Evolutionary conservation across 345 rosid genomes (phyloP).

Genomic region (Brassica cretica): DNA sequence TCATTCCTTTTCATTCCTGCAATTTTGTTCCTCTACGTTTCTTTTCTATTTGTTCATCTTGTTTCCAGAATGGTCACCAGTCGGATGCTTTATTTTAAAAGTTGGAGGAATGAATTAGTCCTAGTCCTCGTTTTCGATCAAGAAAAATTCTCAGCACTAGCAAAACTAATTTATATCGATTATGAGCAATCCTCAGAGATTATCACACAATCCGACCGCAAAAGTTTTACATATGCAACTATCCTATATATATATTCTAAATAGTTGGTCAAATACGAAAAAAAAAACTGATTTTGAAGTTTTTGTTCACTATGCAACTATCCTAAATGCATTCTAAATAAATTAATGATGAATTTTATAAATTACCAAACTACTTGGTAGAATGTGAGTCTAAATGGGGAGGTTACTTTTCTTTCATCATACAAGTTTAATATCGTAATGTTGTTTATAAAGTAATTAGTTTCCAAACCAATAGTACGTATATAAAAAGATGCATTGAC

Average conservation of each 20-base stretch:
- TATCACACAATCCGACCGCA: not conserved
- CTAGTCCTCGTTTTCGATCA: not conserved
- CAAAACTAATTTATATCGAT: not conserved
- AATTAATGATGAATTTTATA: not conserved
- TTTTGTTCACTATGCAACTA: not conserved
- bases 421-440: not conserved
- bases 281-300: not conserved
- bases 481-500: conserved; percentile 18
- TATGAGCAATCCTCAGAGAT: not conserved
- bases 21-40: too few species aligned
- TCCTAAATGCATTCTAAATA: not conserved
- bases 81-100: not conserved
- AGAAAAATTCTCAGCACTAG: not conserved
- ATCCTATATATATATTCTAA: not conserved
- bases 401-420: conserved; percentile 16
- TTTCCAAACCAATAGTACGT: too few species aligned
- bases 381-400: not conserved
- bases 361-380: not conserved
- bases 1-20: too few species aligned
- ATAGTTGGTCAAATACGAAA: not conserved
- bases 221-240: not conserved
- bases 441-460: not conserved
- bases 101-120: not conserved
- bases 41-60: too few species aligned
- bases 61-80: too few species aligned